Base-by-base conservation (phyloP, 169 alveolate genomes). In the Plasmodium sp. region DNA sequence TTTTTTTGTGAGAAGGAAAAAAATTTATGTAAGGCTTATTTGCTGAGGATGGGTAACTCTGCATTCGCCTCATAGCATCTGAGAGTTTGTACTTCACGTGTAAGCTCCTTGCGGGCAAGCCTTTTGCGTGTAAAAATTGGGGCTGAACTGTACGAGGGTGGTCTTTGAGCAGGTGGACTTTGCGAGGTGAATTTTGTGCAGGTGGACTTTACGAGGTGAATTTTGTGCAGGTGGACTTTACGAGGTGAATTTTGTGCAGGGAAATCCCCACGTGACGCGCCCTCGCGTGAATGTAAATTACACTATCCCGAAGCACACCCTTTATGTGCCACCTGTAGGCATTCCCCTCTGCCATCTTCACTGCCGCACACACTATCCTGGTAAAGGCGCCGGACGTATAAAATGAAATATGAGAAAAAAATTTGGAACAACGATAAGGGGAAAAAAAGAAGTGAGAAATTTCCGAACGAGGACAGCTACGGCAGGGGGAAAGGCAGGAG, bases 331-430 rank as follows among this genome's bases (percentile, higher is more conserved):
- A 51, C 77, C 77, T 27, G 77, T 22, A 31, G 41, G 39, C n/a
- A 67, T 39, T 14, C 18, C 75, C 4, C 27, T 22, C 88, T 39
- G 31, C 34, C 79, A 22, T 54, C 18, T 18, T 14, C 41, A 82
- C 22, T 33, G 58, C 1, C 18, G 54, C 41, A 56, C 7, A 81
- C 39, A 18, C 6, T 22, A 12, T 22, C 22, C 58, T 36, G n/a
- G 39, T 72, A 36, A 84, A 43, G 81, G 51, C 43, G 22, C 48
- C 4, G 74, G 22, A 31, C 12, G 31, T 18, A 71, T 85, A 85
- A 85, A 85, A 85, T 85, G 93, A 85, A 85, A 85, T 85, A 85
- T 85, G 93, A 75, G 71, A 85, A 85, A 85, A 34, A 56, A 85
- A 75, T 2, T 67, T 74, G 93, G 93, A 75, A 85, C 43, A 58